These are phyloP conservation scores for Sclerotiophoma versabilis DNA, from an alignment of 2,329 filamentous ascomycete species.

Conservation along the genomic window DNA sequence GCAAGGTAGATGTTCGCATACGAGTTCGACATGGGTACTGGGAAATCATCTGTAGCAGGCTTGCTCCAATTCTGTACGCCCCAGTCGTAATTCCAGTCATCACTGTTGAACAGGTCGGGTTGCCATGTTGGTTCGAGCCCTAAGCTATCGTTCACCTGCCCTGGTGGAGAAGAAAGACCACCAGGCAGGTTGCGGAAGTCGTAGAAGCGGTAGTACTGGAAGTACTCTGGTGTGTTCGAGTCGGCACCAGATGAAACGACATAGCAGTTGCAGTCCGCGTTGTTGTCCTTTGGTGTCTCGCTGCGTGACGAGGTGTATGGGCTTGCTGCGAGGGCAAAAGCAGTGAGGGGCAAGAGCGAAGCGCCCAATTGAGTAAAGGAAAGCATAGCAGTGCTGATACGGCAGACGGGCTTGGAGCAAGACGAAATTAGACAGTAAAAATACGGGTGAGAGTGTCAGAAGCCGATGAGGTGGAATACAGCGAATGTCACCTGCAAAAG, in stretches of 20 bases:
- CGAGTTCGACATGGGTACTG: conserved; percentile 56
- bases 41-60: conserved; percentile 44
- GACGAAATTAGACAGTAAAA: conserved; percentile 12
- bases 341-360: conserved; percentile 35
- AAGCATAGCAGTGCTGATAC: conserved; percentile 19
- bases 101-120: conserved; percentile 49
- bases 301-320: conserved; percentile 40
- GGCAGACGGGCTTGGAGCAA: neutral
- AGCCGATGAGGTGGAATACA: conserved; percentile 7
- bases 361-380: conserved; percentile 28
- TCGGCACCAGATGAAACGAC: conserved; percentile 53
- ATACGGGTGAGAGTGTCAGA: conserved; percentile 7
- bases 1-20: conserved; percentile 57
- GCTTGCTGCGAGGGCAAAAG: conserved; percentile 31
- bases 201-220: conserved; percentile 60
- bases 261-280: conserved; percentile 56
- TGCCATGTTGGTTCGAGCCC: conserved; percentile 37
- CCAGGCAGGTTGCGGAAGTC: conserved; percentile 56
- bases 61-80: conserved; percentile 57
- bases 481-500: conserved; percentile 19
- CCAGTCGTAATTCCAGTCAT: conserved; percentile 48
- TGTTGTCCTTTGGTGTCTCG: conserved; percentile 44
- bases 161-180: conserved; percentile 35
- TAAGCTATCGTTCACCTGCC: conserved; percentile 33
- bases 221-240: conserved; percentile 51